Conservation (phyloP, 1,139 yeast genomes). For the Blastobotrys persicus region DNA sequence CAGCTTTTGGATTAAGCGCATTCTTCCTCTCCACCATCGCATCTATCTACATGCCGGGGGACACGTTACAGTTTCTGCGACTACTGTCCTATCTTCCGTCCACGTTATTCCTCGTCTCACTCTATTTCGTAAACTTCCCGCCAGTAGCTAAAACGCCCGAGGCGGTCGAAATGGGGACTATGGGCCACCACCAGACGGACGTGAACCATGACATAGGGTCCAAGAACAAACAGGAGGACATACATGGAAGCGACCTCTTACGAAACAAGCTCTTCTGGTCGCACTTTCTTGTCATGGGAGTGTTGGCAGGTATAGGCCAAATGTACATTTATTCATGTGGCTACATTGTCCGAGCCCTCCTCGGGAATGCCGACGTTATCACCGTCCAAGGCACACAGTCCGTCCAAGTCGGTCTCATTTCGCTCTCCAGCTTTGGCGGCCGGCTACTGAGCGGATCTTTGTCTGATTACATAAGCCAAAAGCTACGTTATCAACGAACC, state of each 20-base stretch:
- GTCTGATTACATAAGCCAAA: conserved; percentile 58
- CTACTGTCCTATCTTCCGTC: conserved; percentile 36
- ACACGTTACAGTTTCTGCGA: conserved; percentile 35
- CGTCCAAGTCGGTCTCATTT: conserved; percentile 67
- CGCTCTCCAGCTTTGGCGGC: conserved; percentile 65
- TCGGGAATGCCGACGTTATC: conserved; percentile 17
- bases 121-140: conserved; percentile 29
- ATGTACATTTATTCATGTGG: conserved; percentile 77
- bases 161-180: conserved; percentile 11
- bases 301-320: conserved; percentile 72
- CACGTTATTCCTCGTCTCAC: conserved; percentile 27
- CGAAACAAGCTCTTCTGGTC: conserved; percentile 37
- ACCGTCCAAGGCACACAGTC: conserved; percentile 52
- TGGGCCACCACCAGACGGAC: conserved; percentile 9
- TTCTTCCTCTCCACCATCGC: conserved; percentile 39
- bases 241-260: conserved; percentile 32
- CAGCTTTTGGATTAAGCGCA: conserved; percentile 45
- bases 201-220: conserved; percentile 9
- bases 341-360: conserved; percentile 58
- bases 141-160: conserved; percentile 16
- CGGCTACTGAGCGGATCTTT: conserved; percentile 65
- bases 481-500: conserved; percentile 54
- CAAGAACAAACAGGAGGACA: conserved; percentile 19
- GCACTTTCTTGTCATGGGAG: conserved; percentile 50
- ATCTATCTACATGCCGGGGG: conserved; percentile 32